Evolutionary conservation across 2,329 filamentous ascomycete species (phyloP), one percentile per base, ranked within the genome.

Genomic region (Cordyceps cateniannulata): DNA sequence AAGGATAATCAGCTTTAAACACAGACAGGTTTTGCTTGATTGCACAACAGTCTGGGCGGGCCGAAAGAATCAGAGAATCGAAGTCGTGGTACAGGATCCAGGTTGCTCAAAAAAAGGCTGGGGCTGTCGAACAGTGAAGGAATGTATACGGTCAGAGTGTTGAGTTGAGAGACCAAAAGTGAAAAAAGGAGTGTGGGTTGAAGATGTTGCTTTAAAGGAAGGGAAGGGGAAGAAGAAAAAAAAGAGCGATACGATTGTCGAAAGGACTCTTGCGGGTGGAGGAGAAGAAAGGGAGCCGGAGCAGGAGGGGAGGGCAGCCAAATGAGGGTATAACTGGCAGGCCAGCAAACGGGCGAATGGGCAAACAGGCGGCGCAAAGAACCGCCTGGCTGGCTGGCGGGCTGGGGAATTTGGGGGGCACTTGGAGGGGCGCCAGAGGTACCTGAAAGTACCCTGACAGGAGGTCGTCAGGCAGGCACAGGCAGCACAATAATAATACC

Each of bases 21-120:
- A 45, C 48, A 24, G n/a, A n/a, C 16, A 18, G 9, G 49, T 44
- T 47, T 52, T 44, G 48, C 48, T 59, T 51, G 57, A 59, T 59
- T 52, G 57, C 57, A 59, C 57, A 59, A 45, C 48, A 59, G 49
- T 38, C 40, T 45, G 25, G 24, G 57, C 48, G 57, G 57, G 49
- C 57, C 57, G 57, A 59, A 44, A 52, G 18, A 25, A 35, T 32
- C 27, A 40, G 16, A 24, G 38, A 51, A 32, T 25, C 18, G 24
- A 27, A 45, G 9, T 59, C 49, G 57, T 59, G 38, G 45, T 52
- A 59, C 57, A 59, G 35, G 44, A 55, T 48, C 45, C 50, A 44
- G 35, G 50, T 55, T 47, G 51, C 40, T 55, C 51, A 42, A 55
- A 60, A 35, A 27, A 27, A 7, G 22, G 53, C 16, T 32, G 24